Evolutionary conservation across 805 yeast genomes (phyloP).

Genomic region (Saturnispora galanensis): DNA sequence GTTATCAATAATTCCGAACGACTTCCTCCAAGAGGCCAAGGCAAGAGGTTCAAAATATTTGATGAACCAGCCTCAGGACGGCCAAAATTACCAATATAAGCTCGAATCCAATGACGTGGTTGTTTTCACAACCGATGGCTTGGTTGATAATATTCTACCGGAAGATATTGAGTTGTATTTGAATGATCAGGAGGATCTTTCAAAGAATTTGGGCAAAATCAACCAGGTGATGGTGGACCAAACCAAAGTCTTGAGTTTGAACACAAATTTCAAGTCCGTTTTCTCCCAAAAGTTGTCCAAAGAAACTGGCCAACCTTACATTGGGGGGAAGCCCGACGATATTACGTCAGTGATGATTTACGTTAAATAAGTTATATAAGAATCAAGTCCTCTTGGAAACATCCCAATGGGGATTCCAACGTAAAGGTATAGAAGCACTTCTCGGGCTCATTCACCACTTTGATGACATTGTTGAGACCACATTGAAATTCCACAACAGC

Average conservation of each 20-base stretch:
- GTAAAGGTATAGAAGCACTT: slow-evolving; percentile 68
- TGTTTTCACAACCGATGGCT: slow-evolving; percentile 88
- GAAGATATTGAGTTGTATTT: slow-evolving; percentile 64
- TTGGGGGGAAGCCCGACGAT: slow-evolving; percentile 95
- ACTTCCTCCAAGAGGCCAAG: slow-evolving; percentile 43
- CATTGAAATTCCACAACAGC: slow-evolving; percentile 59
- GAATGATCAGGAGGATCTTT: slow-evolving; percentile 35
- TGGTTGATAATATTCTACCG: slow-evolving; percentile 71
- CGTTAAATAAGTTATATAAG: slow-evolving; percentile 30
- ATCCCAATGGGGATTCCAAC: slow-evolving; percentile 38
- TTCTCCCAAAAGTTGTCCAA: slow-evolving; percentile 71
- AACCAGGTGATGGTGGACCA: slow-evolving; percentile 48
- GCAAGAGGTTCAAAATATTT: slow-evolving; percentile 52
- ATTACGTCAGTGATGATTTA: slow-evolving; percentile 72
- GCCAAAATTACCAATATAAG: slow-evolving; percentile 59
- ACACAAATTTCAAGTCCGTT: slow-evolving; percentile 69
- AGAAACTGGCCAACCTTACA: slow-evolving; percentile 55
- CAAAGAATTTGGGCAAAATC: slow-evolving; percentile 26
- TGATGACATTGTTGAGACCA: slow-evolving; percentile 44
- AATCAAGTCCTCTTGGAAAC: slow-evolving; percentile 22
- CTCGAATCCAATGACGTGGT: slow-evolving; percentile 65
- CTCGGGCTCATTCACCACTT: slow-evolving; percentile 79
- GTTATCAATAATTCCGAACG: slow-evolving; percentile 70
- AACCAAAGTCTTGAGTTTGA: slow-evolving; percentile 62
- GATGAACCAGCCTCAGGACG: slow-evolving; percentile 57